Evolutionary conservation across 192 early-diverging fungal species (phyloP).

Genomic region (Podila epicladia): DNA sequence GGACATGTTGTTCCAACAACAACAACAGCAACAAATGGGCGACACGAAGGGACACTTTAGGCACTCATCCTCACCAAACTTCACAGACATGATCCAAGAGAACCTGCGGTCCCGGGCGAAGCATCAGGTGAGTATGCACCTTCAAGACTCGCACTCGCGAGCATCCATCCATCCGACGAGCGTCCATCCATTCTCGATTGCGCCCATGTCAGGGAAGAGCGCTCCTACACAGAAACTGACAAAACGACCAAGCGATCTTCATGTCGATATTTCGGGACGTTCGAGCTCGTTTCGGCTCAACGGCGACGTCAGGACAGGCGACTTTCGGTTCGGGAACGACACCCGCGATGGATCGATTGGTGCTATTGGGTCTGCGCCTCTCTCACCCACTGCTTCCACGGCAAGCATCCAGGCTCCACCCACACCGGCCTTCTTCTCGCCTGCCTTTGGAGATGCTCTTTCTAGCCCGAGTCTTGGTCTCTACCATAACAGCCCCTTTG

Average conservation of each 20-base stretch:
- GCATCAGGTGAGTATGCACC: slow-evolving; percentile 16
- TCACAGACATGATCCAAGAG: slow-evolving; percentile 37
- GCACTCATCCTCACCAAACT: slow-evolving; percentile 28
- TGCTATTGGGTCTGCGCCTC: slow-evolving; percentile 19
- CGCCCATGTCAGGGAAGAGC: slow-evolving; percentile 16
- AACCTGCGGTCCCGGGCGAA: slow-evolving; percentile 18
- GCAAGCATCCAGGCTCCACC: slow-evolving; percentile 51
- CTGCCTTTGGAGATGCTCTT: slow-evolving; percentile 73
- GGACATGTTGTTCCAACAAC: slow-evolving; percentile 31
- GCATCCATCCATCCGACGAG: slow-evolving; percentile 12
- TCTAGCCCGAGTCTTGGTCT: slow-evolving; percentile 32
- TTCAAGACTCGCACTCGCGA: not conserved
- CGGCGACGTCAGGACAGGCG: slow-evolving; percentile 39
- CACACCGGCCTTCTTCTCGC: slow-evolving; percentile 78
- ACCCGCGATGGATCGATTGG: slow-evolving; percentile 11
- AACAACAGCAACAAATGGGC: slow-evolving; percentile 15
- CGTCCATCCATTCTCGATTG: slow-evolving; percentile 31
- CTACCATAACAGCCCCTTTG: slow-evolving; percentile 43
- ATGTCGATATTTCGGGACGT: slow-evolving; percentile 46
- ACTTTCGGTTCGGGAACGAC: slow-evolving; percentile 42
- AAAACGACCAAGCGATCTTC: slow-evolving; percentile 44
- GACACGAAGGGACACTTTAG: slow-evolving; percentile 37
- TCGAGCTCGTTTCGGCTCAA: slow-evolving; percentile 39
- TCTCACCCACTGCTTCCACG: slow-evolving; percentile 18
- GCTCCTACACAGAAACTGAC: slow-evolving; percentile 27